A percentile compares a stretch with the other conserved stretches of the same genome.
Evolutionary conservation across 768 basidiomycete species (phyloP).

Genomic region (Xanthoconium purpureum): DNA sequence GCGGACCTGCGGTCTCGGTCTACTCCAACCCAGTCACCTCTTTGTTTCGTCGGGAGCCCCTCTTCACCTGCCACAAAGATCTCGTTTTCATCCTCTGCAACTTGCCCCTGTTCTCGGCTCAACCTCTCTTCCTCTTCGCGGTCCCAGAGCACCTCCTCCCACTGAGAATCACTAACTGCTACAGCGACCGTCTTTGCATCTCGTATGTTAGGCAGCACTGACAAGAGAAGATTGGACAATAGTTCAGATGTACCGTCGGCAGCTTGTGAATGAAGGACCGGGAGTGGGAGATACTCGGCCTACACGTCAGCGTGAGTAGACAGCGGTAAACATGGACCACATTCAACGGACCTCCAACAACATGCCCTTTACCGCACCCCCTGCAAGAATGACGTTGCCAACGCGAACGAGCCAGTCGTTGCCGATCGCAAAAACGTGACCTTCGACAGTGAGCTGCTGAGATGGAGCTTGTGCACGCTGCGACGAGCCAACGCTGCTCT

Average conservation of each 20-base stretch:
- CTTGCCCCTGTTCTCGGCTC: constrained; percentile 20
- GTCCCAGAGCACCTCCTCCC: constrained; percentile 80
- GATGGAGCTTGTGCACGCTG: constrained; percentile 50
- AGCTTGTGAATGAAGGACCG: constrained; percentile 59
- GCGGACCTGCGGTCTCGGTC: constrained; percentile 79
- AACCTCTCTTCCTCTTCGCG: constrained; percentile 57
- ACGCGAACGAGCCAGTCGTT: constrained; percentile 79
- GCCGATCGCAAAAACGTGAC: constrained; percentile 70
- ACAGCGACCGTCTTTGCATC: constrained; percentile 77
- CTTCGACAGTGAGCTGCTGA: constrained; percentile 72
- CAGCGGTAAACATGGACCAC: not conserved
- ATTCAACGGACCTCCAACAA: constrained; percentile 61
- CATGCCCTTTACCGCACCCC: constrained; percentile 80
- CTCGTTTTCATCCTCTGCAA: constrained; percentile 39
- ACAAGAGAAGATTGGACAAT: constrained; percentile 69
- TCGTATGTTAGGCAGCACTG: constrained; percentile 67
- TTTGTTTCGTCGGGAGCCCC: constrained; percentile 44
- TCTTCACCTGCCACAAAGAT: constrained; percentile 64
- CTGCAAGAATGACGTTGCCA: constrained; percentile 73
- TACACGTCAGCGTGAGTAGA: constrained; percentile 26
- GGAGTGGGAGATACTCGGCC: constrained; percentile 83
- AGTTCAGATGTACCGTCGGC: constrained; percentile 71
- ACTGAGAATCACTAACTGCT: constrained; percentile 71
- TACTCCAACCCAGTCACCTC: constrained; percentile 73
- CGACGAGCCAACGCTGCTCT: constrained; percentile 35